Evolutionary conservation across 345 rosid species (phyloP), one percentile per base, ranked within the genome.

Genomic region (Gynandropsis gynandra): DNA sequence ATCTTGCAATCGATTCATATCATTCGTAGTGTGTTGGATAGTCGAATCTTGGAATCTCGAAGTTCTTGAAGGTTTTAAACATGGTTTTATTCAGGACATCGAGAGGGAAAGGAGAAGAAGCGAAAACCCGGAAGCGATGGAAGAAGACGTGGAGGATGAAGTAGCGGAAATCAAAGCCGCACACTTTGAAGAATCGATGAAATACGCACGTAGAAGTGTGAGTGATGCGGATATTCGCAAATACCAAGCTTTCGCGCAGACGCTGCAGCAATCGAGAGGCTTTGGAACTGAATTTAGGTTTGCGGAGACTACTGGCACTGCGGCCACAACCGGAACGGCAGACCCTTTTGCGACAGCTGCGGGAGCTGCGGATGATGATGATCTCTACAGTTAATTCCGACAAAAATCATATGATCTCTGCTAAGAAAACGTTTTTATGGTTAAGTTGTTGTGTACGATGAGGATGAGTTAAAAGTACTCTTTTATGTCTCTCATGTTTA

Each of bases 201-300:
- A 85, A 68, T 88, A 69, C 54, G 97, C 97, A 9, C 74, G 97
- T 4, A 72, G 92, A 61, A 85, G 95, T 78, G 97, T 84, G 27
- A 84, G 95, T 10, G 97, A 88, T 71, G 97, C 90, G 7, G 97
- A 86, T 56, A 86, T 89, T 35, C 80, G 94, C 59, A 86, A 89
- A 58, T 89, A 89, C 70, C 96, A 89, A 68, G 85, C 96, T 11
- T 89, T 89, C 72, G 94, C 97, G 43, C 97, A 89, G 58, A 89
- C 97, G 4, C 53, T 89, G 70, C 97, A 89, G 67, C 97, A 89
- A 41, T 89, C 97, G 0, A 78, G 97, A 71, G 97, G 97, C 31
- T 72, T 89, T 27, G 96, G 97, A 45, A 42, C 69, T 2, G 96
- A 86, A 48, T 89, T 89, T 56, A 80, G 90, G 70, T 89, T 89